These are phyloP conservation scores for Castanea sativa DNA, from an alignment of 306 rosid genomes.

Conservation along the genomic window DNA sequence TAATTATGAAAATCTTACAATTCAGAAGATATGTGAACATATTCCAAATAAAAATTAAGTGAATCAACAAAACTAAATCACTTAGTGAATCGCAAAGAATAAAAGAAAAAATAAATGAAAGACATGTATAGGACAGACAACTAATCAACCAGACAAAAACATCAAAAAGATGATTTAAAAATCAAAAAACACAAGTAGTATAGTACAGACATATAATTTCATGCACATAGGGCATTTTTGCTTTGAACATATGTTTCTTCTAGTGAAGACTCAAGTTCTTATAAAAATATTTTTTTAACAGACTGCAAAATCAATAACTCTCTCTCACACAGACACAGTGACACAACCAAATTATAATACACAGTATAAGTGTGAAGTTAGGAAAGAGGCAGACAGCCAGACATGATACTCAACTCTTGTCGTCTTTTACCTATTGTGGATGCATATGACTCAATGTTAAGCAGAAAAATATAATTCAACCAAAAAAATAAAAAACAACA, in stretches of 20 bases:
- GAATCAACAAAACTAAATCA: constrained; percentile 5
- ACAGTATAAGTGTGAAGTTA: not conserved
- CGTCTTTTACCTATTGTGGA: not conserved
- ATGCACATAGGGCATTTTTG: not conserved
- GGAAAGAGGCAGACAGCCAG: not conserved
- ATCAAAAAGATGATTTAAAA: not conserved
- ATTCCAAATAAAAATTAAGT: constrained; percentile 19
- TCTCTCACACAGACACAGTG: too few relatives aligned
- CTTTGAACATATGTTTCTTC: not conserved
- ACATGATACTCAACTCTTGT: not conserved
- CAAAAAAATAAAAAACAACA: not conserved
- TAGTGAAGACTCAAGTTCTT: not conserved
- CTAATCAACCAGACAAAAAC: not conserved
- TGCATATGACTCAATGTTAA: not conserved
- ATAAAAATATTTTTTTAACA: not conserved
- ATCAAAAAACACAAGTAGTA: not conserved
- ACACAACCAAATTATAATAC: too few relatives aligned
- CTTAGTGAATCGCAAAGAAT: not conserved
- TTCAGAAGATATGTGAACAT: constrained; percentile 82
- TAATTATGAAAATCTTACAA: constrained; percentile 54
- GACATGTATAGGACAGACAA: not conserved
- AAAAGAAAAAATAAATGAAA: not conserved
- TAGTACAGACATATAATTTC: not conserved
- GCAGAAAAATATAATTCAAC: not conserved
- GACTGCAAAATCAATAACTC: not conserved